These are phyloP conservation scores for Quercus engelmannii DNA, from an alignment of 306 rosid genomes.

Conservation along the genomic window DNA sequence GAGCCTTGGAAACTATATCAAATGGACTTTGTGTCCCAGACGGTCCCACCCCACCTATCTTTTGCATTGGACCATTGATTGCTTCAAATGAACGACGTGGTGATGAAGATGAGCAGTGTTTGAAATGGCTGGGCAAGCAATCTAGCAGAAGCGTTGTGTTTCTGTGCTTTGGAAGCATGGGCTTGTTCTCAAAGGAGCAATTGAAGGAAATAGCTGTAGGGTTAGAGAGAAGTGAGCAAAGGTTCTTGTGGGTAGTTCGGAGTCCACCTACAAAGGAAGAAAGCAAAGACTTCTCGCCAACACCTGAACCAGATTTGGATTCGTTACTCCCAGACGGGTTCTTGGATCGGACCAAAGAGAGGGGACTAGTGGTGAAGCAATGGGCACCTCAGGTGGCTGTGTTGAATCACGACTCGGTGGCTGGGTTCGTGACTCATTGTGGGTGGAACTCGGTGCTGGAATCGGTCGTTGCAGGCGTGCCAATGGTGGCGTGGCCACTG, in stretches of 20 bases:
- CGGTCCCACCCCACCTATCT: conserved; percentile 16
- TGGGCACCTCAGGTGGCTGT: conserved; percentile 59
- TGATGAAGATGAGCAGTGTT: conserved; percentile 11
- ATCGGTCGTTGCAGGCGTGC: conserved; percentile 41
- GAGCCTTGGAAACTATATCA: conserved; percentile 24
- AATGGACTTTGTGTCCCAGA: conserved; percentile 34
- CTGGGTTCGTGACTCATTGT: conserved; percentile 60
- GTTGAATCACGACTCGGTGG: conserved; percentile 48
- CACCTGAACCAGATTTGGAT: conserved; percentile 24
- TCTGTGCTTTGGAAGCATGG: conserved; percentile 59
- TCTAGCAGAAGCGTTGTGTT: conserved; percentile 50
- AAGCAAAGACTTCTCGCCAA: neutral
- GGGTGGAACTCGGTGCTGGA: conserved; percentile 80
- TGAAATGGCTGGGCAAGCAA: conserved; percentile 52
- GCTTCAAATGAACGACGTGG: neutral
- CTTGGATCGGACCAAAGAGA: conserved; percentile 34
- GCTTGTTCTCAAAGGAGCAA: conserved; percentile 33
- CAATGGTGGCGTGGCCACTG: conserved; percentile 55
- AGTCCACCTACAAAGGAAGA: conserved; percentile 10
- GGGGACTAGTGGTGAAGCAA: conserved; percentile 38
- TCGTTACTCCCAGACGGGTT: conserved; percentile 51
- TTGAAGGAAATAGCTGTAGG: conserved; percentile 48
- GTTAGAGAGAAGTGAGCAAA: conserved; percentile 47
- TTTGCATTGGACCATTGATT: conserved; percentile 44
- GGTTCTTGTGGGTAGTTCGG: conserved; percentile 57